Conservation (phyloP, 306 rosid genomes). For the Rubus parviflorus region DNA sequence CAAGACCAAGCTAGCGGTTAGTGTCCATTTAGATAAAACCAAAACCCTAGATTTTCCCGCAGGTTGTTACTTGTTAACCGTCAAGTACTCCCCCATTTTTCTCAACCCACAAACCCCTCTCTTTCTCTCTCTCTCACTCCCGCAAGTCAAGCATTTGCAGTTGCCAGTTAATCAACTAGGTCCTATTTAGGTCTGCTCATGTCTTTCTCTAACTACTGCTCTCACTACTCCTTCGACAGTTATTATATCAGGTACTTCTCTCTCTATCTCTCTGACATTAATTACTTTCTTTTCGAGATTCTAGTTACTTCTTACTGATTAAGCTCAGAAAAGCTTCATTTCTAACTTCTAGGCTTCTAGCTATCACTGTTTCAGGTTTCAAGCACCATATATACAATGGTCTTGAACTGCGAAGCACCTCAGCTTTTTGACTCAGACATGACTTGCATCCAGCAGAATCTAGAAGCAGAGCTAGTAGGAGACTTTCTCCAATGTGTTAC, state of each 20-base stretch:
- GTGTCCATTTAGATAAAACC: background rate
- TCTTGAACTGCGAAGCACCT: background rate
- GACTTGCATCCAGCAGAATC: conserved; percentile 8
- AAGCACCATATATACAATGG: background rate
- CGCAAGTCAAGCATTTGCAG: background rate
- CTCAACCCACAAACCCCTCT: conserved; percentile 22
- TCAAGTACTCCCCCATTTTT: background rate
- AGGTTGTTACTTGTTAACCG: conserved; percentile 5
- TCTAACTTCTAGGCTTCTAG: too few relatives aligned
- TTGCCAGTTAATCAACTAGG: background rate
- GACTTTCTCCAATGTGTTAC: background rate
- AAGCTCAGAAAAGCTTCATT: background rate
- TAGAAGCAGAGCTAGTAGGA: conserved; percentile 11
- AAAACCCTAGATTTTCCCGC: conserved; percentile 12
- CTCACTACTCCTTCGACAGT: background rate
- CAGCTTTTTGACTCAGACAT: conserved; percentile 2
- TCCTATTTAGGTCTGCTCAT: conserved; percentile 8
- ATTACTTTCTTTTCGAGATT: background rate
- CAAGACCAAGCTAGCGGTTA: background rate
- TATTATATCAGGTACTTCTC: background rate
- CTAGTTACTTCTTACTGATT: background rate
- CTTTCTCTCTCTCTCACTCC: background rate
- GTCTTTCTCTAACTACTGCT: background rate
- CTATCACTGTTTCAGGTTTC: background rate
- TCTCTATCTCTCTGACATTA: background rate